A percentile compares a stretch with the other conserved stretches of the same genome.
Evolutionary conservation across 345 rosid genomes (phyloP).

Genomic region (Eucalyptus victrix): DNA sequence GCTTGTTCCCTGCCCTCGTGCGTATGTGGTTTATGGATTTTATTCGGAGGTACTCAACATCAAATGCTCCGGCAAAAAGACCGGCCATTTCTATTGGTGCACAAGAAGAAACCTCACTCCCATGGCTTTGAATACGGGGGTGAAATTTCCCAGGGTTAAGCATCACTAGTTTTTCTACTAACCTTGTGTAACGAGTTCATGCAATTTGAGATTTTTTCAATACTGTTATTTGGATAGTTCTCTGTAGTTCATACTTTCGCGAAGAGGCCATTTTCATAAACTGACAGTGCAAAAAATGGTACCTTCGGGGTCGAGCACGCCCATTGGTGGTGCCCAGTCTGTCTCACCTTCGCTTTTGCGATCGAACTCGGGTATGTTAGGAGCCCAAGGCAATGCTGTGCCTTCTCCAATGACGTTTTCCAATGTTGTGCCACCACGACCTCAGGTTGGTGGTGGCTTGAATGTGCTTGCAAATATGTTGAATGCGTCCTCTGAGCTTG

Average conservation of each 20-base stretch:
- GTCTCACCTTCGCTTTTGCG: conserved; percentile 60
- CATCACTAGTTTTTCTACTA: not conserved
- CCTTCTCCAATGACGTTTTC: conserved; percentile 66
- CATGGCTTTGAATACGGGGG: conserved; percentile 12
- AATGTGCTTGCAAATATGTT: conserved; percentile 73
- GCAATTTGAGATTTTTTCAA: conserved; percentile 5
- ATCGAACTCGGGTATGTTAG: conserved; percentile 61
- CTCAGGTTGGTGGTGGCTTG: conserved; percentile 63
- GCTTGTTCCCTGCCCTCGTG: conserved; percentile 10
- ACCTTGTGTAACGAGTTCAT: not conserved
- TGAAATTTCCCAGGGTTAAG: conserved; percentile 18
- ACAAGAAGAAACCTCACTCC: conserved; percentile 14
- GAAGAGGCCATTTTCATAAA: not conserved
- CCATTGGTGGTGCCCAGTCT: conserved; percentile 67
- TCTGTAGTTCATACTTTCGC: not conserved
- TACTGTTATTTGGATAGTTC: conserved; percentile 8
- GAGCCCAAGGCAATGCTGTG: conserved; percentile 64
- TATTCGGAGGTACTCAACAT: conserved; percentile 18
- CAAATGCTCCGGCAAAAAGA: conserved; percentile 15
- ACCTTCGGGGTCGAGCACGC: conserved; percentile 74
- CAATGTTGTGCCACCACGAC: conserved; percentile 50
- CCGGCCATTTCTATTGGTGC: conserved; percentile 4
- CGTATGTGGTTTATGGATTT: conserved; percentile 11
- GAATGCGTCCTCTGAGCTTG: conserved; percentile 66
- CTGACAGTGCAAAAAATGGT: conserved; percentile 40